These are phyloP conservation scores for Dysphania ambrosioides DNA, from an alignment of 148 eudicot species.

Conservation along the genomic window DNA sequence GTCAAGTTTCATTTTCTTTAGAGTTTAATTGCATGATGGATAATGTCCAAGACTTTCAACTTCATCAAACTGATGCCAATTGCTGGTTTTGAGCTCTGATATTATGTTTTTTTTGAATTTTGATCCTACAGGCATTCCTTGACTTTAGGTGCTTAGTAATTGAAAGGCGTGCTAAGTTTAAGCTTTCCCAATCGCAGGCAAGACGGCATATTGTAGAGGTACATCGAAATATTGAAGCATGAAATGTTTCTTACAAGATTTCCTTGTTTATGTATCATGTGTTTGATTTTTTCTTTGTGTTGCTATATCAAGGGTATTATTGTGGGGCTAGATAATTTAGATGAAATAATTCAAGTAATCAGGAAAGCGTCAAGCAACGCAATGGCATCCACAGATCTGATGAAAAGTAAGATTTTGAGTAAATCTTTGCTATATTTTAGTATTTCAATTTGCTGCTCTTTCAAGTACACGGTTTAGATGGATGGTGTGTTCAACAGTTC, in stretches of 20 bases:
- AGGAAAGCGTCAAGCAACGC: slow-evolving; percentile 80
- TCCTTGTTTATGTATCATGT: background rate
- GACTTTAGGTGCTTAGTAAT: slow-evolving; percentile 84
- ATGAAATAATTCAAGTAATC: slow-evolving; percentile 64
- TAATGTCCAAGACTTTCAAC: background rate
- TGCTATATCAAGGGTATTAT: slow-evolving; percentile 60
- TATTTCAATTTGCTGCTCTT: background rate
- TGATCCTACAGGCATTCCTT: slow-evolving; percentile 69
- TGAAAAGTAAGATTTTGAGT: slow-evolving; percentile 44
- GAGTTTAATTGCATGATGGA: too few species aligned
- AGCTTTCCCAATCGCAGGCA: slow-evolving; percentile 76
- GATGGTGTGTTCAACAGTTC: background rate
- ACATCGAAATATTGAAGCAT: background rate
- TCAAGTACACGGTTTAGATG: background rate
- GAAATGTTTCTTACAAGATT: background rate
- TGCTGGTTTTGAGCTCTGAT: background rate
- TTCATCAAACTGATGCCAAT: background rate
- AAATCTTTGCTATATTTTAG: background rate
- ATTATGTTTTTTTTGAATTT: background rate
- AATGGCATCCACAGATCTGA: slow-evolving; percentile 56
- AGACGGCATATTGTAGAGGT: slow-evolving; percentile 92
- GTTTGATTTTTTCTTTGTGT: slow-evolving; percentile 13
- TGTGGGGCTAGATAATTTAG: slow-evolving; percentile 86
- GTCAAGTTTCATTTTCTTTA: background rate
- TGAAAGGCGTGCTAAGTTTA: slow-evolving; percentile 77